Evolutionary conservation across 2,329 filamentous ascomycete species (phyloP).

Genomic region (Zymoseptoria brevis): DNA sequence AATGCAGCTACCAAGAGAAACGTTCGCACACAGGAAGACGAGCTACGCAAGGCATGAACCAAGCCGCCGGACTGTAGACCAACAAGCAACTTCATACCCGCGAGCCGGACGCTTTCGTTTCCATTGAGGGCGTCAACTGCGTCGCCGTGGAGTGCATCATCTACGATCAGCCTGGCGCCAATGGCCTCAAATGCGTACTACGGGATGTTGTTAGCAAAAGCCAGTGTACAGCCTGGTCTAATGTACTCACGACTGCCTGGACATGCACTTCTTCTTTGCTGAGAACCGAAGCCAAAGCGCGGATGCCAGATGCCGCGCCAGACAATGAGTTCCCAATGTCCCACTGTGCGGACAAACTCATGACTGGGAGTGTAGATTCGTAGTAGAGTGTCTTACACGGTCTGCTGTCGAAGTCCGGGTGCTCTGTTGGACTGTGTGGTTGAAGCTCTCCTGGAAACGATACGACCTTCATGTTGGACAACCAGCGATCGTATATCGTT

Average conservation of each 20-base stretch:
- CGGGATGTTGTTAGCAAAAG: not conserved
- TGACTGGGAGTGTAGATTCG: too few species aligned
- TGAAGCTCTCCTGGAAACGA: too few species aligned
- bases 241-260: not conserved
- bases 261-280: not conserved
- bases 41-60: not conserved
- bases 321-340: not conserved
- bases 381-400: too few species aligned
- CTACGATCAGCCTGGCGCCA: not conserved
- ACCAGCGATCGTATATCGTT: too few species aligned
- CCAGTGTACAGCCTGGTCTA: too few species aligned
- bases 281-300: not conserved
- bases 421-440: too few species aligned
- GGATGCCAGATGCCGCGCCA: not conserved
- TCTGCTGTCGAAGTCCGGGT: too few species aligned
- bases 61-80: not conserved
- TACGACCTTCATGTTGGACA: too few species aligned
- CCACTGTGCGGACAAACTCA: not conserved
- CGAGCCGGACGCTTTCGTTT: not conserved
- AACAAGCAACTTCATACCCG: not conserved
- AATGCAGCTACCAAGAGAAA: not conserved
- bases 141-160: not conserved
- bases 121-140: not conserved
- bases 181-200: not conserved
- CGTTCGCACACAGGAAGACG: not conserved